phyloP scores from a whole-genome alignment of 345 rosid species.

The Citrus medica region DNA sequence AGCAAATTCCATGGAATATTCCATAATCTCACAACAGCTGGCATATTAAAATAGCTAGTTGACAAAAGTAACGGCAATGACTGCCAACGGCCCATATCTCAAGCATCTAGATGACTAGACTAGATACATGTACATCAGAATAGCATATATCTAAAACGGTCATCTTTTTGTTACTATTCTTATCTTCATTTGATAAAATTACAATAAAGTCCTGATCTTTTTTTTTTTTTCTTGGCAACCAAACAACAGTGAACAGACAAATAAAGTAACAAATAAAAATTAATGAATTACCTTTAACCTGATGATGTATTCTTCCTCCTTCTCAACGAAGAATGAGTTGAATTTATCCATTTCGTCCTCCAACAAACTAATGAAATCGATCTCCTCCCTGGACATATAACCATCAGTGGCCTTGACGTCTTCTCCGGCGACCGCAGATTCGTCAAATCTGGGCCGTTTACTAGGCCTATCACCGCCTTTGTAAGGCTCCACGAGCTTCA shows the following conservation, averaged over 20 bases:
- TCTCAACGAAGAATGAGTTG: conserved; percentile 82
- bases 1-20: conserved; percentile 5
- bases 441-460: conserved; percentile 51
- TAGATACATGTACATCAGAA: not conserved
- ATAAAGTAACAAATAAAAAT: not conserved
- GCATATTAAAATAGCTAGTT: not conserved
- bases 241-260: conserved; percentile 1
- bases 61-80: not conserved
- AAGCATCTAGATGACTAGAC: not conserved
- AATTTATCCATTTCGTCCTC: conserved; percentile 93
- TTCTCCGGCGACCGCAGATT: conserved; percentile 21
- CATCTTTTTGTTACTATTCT: not conserved
- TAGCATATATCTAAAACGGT: not conserved
- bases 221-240: not conserved
- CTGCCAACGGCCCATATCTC: not conserved
- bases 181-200: not conserved
- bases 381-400: conserved; percentile 63
- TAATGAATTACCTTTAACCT: conserved; percentile 59
- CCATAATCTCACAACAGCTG: not conserved
- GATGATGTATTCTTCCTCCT: conserved; percentile 97
- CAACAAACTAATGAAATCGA: conserved; percentile 60
- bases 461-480: conserved; percentile 39
- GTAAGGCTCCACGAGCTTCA: conserved; percentile 65
- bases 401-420: conserved; percentile 11
- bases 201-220: not conserved